Evolutionary conservation across 139 green algal species (phyloP).

Genomic region (Edaphochlamys debaryana): DNA sequence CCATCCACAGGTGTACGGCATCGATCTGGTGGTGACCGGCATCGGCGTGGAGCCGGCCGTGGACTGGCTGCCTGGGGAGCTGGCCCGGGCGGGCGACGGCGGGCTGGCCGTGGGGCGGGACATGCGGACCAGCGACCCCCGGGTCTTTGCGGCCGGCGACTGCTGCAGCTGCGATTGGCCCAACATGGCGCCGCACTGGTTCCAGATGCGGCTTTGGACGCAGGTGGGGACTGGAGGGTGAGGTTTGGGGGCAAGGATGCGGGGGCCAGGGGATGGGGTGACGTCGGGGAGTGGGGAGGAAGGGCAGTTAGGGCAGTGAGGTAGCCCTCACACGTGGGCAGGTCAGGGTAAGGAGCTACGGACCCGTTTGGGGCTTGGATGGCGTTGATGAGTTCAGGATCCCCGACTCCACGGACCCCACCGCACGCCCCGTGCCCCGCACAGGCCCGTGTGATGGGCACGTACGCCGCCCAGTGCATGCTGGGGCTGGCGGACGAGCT

Average conservation of each 20-base stretch:
- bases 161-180: conserved; percentile 53
- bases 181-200: conserved; percentile 70
- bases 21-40: conserved; percentile 77
- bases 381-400: no score
- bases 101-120: conserved; percentile 72
- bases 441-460: conserved; percentile 71
- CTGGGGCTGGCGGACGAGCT: conserved; percentile 57
- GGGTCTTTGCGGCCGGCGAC: conserved; percentile 85
- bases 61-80: conserved; percentile 69
- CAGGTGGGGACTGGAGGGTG: no score
- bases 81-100: conserved; percentile 61
- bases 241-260: conserved; percentile 45
- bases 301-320: no score
- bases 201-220: conserved; percentile 79
- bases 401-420: no score
- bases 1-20: conserved; percentile 49
- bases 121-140: conserved; percentile 40
- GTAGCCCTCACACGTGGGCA: no score
- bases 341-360: no score
- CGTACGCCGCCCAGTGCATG: conserved; percentile 80
- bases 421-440: no score
- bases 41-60: conserved; percentile 76
- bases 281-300: no score
- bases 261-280: no score
- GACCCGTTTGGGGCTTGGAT: no score